Base-by-base conservation (phyloP, 345 rosid species). In the Salix dunnii region DNA sequence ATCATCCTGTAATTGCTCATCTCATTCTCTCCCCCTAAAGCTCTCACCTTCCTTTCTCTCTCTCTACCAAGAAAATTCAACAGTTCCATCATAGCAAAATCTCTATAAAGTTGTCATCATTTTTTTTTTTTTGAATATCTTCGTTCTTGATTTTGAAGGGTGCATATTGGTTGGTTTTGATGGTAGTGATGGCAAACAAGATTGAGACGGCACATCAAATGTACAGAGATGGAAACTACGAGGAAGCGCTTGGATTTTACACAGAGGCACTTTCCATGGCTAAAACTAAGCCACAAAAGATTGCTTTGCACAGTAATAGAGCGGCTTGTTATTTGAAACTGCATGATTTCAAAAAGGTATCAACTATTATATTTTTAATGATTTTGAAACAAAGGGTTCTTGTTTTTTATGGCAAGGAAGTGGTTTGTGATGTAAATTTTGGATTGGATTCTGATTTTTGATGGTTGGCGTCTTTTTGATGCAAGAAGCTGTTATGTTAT, bases 321-420 rank as follows among this genome's bases (percentile, higher is more conserved):
- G 99, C 99, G 69, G 97, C 97, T 82, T 95, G 99, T 80, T 95
- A 75, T 73, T 78, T 95, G 82, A 95, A 93, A 67, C 70, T 95
- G 51, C 97, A 89, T 82, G 83, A 85, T 80, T 95, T 95, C 96
- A 82, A 85, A 49, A 85, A 88, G 94, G 97, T 94, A 12, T 2
- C 14, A 5, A 21, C 38, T 25, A 5, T 55, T 25, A 2, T 55
- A 43, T 18, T 12, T 35, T 28, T 46, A 30, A 23, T 40, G n/a
- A 36, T 55, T 46, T 46, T 3, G 17, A 46, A 46, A 46, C 14
- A 46, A 14, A 14, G 51, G 51, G 51, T 46, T 46, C 17, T 14
- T 46, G 51, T 46, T 12, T 46, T 46, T 13, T 46, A 12, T 46
- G 51, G 17, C 5, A 46, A 46, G 18, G 51, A 46, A 46, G 51